These are phyloP conservation scores for Chloris gayana DNA, from an alignment of 176 grass and related monocot genomes.

Conservation along the genomic window DNA sequence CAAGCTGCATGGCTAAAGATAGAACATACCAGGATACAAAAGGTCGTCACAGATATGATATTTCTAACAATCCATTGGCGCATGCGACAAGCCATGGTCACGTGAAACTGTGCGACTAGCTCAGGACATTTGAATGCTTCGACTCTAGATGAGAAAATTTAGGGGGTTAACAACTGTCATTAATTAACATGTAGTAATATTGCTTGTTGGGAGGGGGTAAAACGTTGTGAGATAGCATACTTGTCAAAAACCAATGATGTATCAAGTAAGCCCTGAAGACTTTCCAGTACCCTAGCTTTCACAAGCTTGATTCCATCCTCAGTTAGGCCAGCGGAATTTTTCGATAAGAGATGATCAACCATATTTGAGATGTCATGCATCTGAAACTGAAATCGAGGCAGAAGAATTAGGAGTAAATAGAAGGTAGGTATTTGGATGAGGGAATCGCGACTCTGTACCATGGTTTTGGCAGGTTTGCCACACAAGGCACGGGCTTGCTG, in stretches of 20 bases:
- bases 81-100: slow-evolving; percentile 54
- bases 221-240: slow-evolving; percentile 39
- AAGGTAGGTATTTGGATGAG: neutral
- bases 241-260: slow-evolving; percentile 23
- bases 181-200: neutral
- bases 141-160: slow-evolving; percentile 47
- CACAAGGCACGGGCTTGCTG: slow-evolving; percentile 70
- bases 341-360: slow-evolving; percentile 59
- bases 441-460: slow-evolving; percentile 57
- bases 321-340: slow-evolving; percentile 37
- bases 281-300: slow-evolving; percentile 62
- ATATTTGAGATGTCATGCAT: slow-evolving; percentile 58
- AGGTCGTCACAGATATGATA: slow-evolving; percentile 37
- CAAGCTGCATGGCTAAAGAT: neutral
- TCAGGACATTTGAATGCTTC: slow-evolving; percentile 76
- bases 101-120: slow-evolving; percentile 60
- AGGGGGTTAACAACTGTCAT: neutral
- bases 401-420: slow-evolving; percentile 23
- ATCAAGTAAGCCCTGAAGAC: slow-evolving; percentile 51
- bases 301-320: slow-evolving; percentile 48
- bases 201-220: neutral
- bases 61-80: slow-evolving; percentile 69
- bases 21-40: slow-evolving; percentile 53
- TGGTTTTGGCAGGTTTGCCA: slow-evolving; percentile 60
- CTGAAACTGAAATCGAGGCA: slow-evolving; percentile 62